Conservation (phyloP, 2,329 filamentous ascomycete species). For the Cladosporium sp. region DNA sequence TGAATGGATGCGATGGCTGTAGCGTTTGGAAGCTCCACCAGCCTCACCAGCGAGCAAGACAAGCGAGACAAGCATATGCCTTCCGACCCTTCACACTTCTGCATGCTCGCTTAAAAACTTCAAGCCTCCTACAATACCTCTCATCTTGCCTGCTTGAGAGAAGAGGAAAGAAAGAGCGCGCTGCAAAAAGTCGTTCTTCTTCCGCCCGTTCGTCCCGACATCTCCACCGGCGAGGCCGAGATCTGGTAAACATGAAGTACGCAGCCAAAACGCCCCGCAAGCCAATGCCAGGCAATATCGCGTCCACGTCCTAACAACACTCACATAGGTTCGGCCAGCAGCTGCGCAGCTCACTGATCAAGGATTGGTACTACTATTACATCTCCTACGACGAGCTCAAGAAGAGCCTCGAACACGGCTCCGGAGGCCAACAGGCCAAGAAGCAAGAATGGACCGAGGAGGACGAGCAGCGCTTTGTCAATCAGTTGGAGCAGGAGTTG, state of each 20-base stretch:
- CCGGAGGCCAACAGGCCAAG: conserved; percentile 25
- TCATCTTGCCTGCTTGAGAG: too few species aligned
- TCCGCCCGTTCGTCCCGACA: background rate
- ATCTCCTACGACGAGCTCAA: conserved; percentile 97
- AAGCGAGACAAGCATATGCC: conserved; percentile 1
- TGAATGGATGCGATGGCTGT: too few species aligned
- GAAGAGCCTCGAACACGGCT: conserved; percentile 59
- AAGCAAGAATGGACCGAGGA: conserved; percentile 79
- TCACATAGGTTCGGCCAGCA: conserved; percentile 79
- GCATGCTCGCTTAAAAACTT: conserved; percentile 10
- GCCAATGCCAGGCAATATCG: conserved; percentile 6
- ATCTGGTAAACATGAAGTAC: conserved; percentile 12
- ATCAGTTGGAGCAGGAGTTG: conserved; percentile 80
- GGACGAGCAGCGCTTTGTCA: conserved; percentile 84
- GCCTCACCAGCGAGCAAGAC: conserved; percentile 4
- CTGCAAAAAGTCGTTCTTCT: background rate
- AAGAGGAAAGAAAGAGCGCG: background rate
- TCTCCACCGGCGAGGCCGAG: background rate
- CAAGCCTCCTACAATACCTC: background rate
- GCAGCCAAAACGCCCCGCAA: conserved; percentile 6
- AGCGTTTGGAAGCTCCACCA: background rate
- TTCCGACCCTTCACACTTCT: conserved; percentile 2
- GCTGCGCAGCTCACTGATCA: conserved; percentile 89
- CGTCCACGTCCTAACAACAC: conserved; percentile 4
- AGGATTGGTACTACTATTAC: conserved; percentile 97